These are phyloP conservation scores for Chalara sp. DNA, from an alignment of 2,329 filamentous ascomycete species.

Conservation along the genomic window DNA sequence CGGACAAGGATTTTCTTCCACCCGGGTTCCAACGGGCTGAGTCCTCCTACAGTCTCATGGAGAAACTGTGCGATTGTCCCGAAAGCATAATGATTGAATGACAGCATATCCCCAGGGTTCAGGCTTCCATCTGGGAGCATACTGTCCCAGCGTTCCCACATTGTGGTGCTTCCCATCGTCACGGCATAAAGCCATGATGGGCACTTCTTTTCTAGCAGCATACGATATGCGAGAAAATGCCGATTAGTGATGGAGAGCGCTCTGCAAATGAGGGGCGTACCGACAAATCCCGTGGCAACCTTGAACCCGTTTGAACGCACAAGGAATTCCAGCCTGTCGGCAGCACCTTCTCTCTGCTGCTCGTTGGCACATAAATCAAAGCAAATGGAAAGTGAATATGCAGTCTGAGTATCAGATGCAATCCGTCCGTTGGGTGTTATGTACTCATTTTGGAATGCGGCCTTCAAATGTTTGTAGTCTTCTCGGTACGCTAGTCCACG, in stretches of 20 bases:
- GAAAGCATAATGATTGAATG: constrained; percentile 23
- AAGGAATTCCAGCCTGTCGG: constrained; percentile 14
- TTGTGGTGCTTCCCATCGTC: constrained; percentile 22
- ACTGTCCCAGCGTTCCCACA: constrained; percentile 23
- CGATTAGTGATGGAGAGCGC: constrained; percentile 8
- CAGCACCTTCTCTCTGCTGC: constrained; percentile 10
- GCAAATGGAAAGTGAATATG: too few relatives aligned
- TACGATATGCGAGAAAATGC: constrained; percentile 27
- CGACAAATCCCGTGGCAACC: constrained; percentile 25
- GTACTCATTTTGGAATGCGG: constrained; percentile 24
- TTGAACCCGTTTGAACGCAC: constrained; percentile 14
- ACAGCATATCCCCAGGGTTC: constrained; percentile 21
- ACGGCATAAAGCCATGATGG: constrained; percentile 25
- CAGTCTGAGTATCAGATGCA: too few relatives aligned
- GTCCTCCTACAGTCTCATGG: constrained; percentile 26
- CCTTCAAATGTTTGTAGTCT: constrained; percentile 16
- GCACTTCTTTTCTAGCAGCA: constrained; percentile 30
- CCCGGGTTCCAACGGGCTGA: constrained; percentile 21
- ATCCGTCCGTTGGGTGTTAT: constrained; percentile 12
- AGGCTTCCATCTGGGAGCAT: constrained; percentile 19
- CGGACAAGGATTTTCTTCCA: constrained; percentile 25
- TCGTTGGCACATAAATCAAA: too few relatives aligned
- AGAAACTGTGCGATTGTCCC: constrained; percentile 17
- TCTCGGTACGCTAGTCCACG: constrained; percentile 19
- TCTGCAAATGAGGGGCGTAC: constrained; percentile 20